These are phyloP conservation scores for Gonapodya prolifera DNA, from an alignment of 192 early-diverging fungal species.

Conservation along the genomic window DNA sequence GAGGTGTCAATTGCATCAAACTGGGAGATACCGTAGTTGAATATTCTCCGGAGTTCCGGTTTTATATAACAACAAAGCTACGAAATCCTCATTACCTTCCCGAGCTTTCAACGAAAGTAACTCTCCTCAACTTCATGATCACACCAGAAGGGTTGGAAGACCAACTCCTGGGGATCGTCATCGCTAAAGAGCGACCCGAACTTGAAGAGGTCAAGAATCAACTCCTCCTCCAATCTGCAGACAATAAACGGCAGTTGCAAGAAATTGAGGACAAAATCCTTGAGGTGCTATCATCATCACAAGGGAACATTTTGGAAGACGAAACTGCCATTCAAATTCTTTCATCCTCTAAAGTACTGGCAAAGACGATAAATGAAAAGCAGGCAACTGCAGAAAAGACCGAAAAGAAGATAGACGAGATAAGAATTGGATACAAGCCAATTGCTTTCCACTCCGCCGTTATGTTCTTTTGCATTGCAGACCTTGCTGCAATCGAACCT, in stretches of 20 bases:
- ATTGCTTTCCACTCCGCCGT: constrained; percentile 38
- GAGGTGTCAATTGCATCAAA: constrained; percentile 44
- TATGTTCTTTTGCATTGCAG: constrained; percentile 48
- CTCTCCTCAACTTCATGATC: constrained; percentile 49
- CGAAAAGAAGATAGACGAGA: constrained; percentile 46
- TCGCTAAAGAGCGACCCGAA: constrained; percentile 47
- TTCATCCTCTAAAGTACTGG: constrained; percentile 45
- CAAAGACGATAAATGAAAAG: constrained; percentile 44
- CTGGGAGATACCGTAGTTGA: constrained; percentile 42
- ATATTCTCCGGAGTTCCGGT: constrained; percentile 47
- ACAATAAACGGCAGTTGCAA: constrained; percentile 46
- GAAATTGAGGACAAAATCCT: constrained; percentile 50
- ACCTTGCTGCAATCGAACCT: constrained; percentile 47
- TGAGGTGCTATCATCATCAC: constrained; percentile 40
- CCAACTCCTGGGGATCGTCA: constrained; percentile 47
- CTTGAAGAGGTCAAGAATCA: constrained; percentile 48
- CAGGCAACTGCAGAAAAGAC: constrained; percentile 46
- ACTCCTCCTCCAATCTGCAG: constrained; percentile 41
- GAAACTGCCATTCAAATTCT: constrained; percentile 49
- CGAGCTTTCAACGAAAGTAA: constrained; percentile 46
- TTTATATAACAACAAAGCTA: constrained; percentile 47
- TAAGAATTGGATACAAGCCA: constrained; percentile 42
- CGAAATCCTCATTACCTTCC: constrained; percentile 48
- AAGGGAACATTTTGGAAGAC: constrained; percentile 51
- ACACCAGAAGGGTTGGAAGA: constrained; percentile 50